These are phyloP conservation scores for Erigeron canadensis DNA, from an alignment of 129 eudicot genomes.

Conservation along the genomic window DNA sequence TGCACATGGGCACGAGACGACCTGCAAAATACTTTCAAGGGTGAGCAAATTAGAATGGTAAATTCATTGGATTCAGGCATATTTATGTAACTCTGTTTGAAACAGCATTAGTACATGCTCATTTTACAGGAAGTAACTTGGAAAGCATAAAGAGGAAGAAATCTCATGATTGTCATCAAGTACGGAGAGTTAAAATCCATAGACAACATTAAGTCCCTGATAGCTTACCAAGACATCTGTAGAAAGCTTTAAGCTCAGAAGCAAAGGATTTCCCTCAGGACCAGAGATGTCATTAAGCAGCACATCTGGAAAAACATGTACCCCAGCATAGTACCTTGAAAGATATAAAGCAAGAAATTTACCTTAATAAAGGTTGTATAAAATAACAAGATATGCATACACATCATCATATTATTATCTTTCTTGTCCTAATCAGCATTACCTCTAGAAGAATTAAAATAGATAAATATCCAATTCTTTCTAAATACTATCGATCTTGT, in stretches of 20 bases:
- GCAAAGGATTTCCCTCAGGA: slow-evolving; percentile 81
- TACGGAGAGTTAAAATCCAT: slow-evolving; percentile 3
- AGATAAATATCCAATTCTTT: slow-evolving; percentile 11
- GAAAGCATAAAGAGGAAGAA: not conserved
- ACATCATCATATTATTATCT: too few relatives aligned
- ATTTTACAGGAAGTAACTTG: not conserved
- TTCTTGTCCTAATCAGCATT: not conserved
- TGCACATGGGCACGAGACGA: slow-evolving; percentile 98
- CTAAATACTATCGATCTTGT: not conserved
- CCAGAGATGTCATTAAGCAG: slow-evolving; percentile 95
- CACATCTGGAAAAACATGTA: slow-evolving; percentile 81
- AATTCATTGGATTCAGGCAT: not conserved
- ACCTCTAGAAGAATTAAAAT: not conserved
- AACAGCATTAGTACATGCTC: not conserved
- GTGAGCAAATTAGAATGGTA: not conserved
- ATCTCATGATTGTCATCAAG: not conserved
- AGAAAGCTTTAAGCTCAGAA: slow-evolving; percentile 87
- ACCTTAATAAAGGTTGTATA: slow-evolving; percentile 16
- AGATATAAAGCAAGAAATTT: slow-evolving; percentile 20
- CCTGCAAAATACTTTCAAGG: slow-evolving; percentile 42
- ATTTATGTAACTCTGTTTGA: not conserved
- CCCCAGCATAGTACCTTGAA: slow-evolving; percentile 74
- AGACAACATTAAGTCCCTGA: slow-evolving; percentile 5
- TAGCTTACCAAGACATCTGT: slow-evolving; percentile 85
- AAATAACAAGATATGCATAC: not conserved